Percentiles rank a stretch among this genome's conserved stretches.
Evolutionary conservation across 2,329 filamentous ascomycete species (phyloP).

Genomic region (Scedosporium boydii): DNA sequence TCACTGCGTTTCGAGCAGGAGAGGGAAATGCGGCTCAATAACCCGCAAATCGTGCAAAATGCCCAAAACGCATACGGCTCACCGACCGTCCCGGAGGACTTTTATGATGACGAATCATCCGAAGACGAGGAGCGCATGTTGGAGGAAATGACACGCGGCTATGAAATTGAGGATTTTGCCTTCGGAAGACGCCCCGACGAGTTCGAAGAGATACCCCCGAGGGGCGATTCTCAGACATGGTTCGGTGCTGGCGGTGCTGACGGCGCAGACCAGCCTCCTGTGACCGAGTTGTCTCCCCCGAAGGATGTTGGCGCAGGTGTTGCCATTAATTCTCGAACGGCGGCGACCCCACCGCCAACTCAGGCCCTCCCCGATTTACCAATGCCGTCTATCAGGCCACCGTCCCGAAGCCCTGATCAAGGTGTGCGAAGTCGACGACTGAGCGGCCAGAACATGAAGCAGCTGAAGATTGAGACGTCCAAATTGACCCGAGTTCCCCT

Average conservation of each 20-base stretch:
- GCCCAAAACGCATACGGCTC: background rate
- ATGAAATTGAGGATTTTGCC: conserved; percentile 73
- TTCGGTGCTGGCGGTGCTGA: background rate
- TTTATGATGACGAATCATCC: conserved; percentile 54
- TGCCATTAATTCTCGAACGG: background rate
- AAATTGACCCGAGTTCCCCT: background rate
- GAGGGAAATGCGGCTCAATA: conserved; percentile 17
- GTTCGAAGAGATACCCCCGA: background rate
- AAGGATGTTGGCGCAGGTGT: background rate
- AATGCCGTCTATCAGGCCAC: conserved; percentile 11
- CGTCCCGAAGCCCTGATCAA: conserved; percentile 22
- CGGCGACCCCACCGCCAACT: conserved; percentile 35
- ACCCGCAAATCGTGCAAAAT: background rate
- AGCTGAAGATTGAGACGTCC: conserved; percentile 78
- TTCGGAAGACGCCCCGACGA: conserved; percentile 32
- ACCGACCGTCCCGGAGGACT: conserved; percentile 34
- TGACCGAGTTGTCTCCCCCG: conserved; percentile 11
- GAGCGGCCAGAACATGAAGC: conserved; percentile 70
- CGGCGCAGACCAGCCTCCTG: conserved; percentile 12
- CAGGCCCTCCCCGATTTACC: conserved; percentile 36
- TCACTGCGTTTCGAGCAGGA: conserved; percentile 43
- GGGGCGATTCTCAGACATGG: background rate
- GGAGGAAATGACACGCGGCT: conserved; percentile 81
- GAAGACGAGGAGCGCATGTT: conserved; percentile 69
- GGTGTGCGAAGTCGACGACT: conserved; percentile 67